Base-by-base conservation (phyloP, 2,329 filamentous ascomycete genomes). In the Lasiodiplodia hormozganensis region DNA sequence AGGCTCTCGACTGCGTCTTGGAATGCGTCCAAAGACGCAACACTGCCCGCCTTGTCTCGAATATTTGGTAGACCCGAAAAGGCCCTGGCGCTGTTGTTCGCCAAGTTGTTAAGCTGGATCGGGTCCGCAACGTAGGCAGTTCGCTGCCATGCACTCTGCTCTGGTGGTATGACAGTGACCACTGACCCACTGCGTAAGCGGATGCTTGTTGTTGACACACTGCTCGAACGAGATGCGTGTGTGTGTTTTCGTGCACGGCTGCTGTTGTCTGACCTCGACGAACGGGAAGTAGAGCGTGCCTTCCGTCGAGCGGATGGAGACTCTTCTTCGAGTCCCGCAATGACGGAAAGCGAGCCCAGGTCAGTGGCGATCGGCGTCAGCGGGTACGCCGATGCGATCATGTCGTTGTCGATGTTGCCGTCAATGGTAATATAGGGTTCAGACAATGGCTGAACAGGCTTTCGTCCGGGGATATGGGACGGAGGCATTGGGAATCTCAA, bases 51-150 rank as follows among this genome's bases (percentile, higher is more conserved):
- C 43, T 60, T 67, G 60, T 31, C 18, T 4, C 28, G 43, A 18
- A 23, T 47, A 4, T 21, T 28, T 31, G 60, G 40, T 5, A 62
- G 18, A 7, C 58, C 58, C 47, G 58, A 40, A 16, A 62, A 40
- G 11, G 34, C 28, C 4, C 34, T 14, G 21, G 36, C 49, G 54
- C 47, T 68, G 40, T 38, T 62, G 47, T 62, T 57, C 10, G 18
- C 51, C 16, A 60, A 53, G 28, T 76, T 76, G 36, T 77, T 78
- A n/a, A 83, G 72, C 66, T 75, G 75, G 62, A 84, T 82, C 1
- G 79, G 78, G 11, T 82, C 82, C 43, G 81, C 79, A 28, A 82
- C 69, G 72, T 84, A 83, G 16, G 79, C 68, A 11, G 76, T 73
- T 10, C 73, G 71, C 64, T 76, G 70, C 76, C 76, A 80, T 31